Evolutionary conservation across 163 green algal genomes (phyloP).

Genomic region (Chlamydomonas reinhardtii): DNA sequence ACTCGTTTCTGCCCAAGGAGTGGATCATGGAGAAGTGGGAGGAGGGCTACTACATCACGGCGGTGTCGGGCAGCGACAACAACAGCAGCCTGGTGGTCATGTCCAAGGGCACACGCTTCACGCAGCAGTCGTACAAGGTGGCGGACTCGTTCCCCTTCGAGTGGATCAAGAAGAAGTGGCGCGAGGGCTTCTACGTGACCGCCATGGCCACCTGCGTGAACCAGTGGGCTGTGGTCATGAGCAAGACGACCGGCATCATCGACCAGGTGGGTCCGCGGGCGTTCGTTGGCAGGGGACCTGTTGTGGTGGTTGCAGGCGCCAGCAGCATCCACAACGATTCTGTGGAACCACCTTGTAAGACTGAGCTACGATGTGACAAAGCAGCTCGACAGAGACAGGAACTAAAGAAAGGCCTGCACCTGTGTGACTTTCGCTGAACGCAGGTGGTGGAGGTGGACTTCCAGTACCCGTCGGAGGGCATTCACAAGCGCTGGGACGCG

Average conservation of each 20-base stretch:
- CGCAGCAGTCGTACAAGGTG: slow-evolving; percentile 99
- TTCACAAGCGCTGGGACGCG: slow-evolving; percentile 94
- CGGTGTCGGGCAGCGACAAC: slow-evolving; percentile 89
- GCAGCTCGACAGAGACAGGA: too few relatives aligned
- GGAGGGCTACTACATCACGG: slow-evolving; percentile 99
- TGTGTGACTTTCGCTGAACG: too few relatives aligned
- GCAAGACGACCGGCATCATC: slow-evolving; percentile 94
- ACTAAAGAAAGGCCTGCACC: too few relatives aligned
- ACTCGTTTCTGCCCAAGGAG: slow-evolving; percentile 79
- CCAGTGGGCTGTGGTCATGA: slow-evolving; percentile 99
- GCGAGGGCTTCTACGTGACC: slow-evolving; percentile 99
- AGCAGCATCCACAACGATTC: too few relatives aligned
- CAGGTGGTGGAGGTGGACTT: slow-evolving; percentile 99
- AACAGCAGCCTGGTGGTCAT: slow-evolving; percentile 95
- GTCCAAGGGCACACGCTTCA: slow-evolving; percentile 95
- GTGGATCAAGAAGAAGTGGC: slow-evolving; percentile 99
- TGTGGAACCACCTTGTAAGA: too few relatives aligned
- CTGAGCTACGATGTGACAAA: too few relatives aligned
- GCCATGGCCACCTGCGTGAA: slow-evolving; percentile 94
- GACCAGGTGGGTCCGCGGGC: slow-evolving; percentile 83
- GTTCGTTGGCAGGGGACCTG: neutral
- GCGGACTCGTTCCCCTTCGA: slow-evolving; percentile 98
- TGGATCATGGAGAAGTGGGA: slow-evolving; percentile 99
- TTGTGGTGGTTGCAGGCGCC: neutral
- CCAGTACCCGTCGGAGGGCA: slow-evolving; percentile 99